Conservation (phyloP, 495 filamentous ascomycete genomes). For the Penicillium canariense region DNA sequence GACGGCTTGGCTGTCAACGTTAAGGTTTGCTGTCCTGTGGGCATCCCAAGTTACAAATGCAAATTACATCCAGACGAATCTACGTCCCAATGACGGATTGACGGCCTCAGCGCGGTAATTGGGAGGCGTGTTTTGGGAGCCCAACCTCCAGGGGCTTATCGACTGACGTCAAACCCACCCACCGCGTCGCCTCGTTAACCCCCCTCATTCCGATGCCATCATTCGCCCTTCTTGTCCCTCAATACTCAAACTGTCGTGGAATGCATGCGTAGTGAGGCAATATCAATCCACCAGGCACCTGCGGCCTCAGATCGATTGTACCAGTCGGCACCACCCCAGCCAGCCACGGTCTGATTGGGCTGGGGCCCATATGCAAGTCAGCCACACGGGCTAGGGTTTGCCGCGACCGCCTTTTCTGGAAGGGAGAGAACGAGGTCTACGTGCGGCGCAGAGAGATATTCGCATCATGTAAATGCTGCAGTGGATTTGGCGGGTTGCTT, state of each 20-base stretch:
- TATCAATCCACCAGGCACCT: not conserved
- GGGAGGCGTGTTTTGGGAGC: slow-evolving; percentile 1
- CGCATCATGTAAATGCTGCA: slow-evolving; percentile 1
- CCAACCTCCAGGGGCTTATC: not conserved
- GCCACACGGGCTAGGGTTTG: slow-evolving; percentile 6
- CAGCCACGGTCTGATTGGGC: slow-evolving; percentile 12
- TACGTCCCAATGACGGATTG: no score
- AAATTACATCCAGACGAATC: not conserved
- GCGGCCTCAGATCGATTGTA: slow-evolving; percentile 1
- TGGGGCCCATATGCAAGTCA: slow-evolving; percentile 11
- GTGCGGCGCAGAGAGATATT: not conserved
- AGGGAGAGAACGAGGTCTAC: not conserved
- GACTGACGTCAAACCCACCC: slow-evolving; percentile 20
- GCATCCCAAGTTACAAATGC: not conserved
- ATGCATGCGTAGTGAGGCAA: slow-evolving; percentile 7
- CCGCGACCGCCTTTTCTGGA: not conserved
- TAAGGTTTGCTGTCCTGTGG: not conserved
- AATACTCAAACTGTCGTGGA: not conserved
- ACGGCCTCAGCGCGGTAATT: not conserved
- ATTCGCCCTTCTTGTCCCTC: not conserved
- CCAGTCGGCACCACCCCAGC: slow-evolving; percentile 9
- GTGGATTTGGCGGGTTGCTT: not conserved
- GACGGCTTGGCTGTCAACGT: no score
- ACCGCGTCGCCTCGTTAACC: not conserved
- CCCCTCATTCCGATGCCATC: slow-evolving; percentile 1